These are phyloP conservation scores for Isabelozyma pseudorhagii DNA, from an alignment of 805 yeast genomes.

Conservation along the genomic window DNA sequence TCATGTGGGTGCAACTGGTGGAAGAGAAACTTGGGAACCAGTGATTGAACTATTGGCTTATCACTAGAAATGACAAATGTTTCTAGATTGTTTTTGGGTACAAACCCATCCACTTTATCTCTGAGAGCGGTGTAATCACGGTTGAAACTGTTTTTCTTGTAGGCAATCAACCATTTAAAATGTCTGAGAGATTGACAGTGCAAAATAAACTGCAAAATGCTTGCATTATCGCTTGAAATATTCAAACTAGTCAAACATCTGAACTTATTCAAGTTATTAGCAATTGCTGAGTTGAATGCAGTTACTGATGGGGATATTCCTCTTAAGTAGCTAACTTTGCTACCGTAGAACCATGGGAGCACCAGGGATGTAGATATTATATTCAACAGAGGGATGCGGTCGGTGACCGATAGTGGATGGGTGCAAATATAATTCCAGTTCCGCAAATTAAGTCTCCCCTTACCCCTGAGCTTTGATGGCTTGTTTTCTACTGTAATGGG, in stretches of 20 bases:
- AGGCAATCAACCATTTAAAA: constrained; percentile 1
- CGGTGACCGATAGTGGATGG: not conserved
- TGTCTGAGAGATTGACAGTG: not conserved
- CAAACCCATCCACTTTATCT: not conserved
- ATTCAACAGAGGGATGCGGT: not conserved
- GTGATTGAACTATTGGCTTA: constrained; percentile 4
- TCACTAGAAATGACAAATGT: constrained; percentile 2
- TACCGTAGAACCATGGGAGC: not conserved
- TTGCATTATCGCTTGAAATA: not conserved
- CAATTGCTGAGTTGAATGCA: not conserved
- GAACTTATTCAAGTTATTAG: not conserved
- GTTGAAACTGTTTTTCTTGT: constrained; percentile 1
- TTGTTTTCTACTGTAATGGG: constrained; percentile 4
- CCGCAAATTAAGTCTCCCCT: not conserved
- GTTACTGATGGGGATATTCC: not conserved
- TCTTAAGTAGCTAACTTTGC: not conserved
- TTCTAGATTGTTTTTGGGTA: not conserved
- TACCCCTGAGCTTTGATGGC: not conserved
- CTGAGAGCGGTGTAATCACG: not conserved
- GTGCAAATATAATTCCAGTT: not conserved
- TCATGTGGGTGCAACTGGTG: not conserved
- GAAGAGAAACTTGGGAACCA: constrained; percentile 3
- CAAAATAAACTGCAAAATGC: not conserved
- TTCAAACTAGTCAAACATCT: not conserved
- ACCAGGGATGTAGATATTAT: not conserved